phyloP scores from a whole-genome alignment of 495 filamentous ascomycete species.

The Xylaria telfairii region DNA sequence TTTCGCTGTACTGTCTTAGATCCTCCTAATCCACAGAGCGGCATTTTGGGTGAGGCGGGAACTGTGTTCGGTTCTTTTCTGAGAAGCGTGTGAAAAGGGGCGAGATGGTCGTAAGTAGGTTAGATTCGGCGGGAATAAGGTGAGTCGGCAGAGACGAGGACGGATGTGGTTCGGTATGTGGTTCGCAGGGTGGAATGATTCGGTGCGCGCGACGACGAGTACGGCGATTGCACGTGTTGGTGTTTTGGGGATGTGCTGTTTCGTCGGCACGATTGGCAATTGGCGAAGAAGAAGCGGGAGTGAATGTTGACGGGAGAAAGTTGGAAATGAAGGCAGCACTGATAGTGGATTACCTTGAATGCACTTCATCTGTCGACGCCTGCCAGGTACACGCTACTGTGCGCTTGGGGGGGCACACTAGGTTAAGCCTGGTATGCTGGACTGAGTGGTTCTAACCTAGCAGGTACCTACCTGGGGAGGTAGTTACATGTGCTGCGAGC shows the following conservation, averaged over 20 bases:
- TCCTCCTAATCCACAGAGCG: conserved; percentile 60
- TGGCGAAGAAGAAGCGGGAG: background rate
- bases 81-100: conserved; percentile 3
- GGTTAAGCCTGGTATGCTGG: background rate
- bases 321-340: conserved; percentile 28
- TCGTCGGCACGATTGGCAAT: conserved; percentile 25
- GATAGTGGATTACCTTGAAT: conserved; percentile 21
- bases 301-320: conserved; percentile 3
- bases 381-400: background rate
- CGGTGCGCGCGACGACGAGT: background rate
- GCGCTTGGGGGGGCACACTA: background rate
- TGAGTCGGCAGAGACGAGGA: background rate
- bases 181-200: background rate
- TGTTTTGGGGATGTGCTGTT: conserved; percentile 14
- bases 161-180: background rate
- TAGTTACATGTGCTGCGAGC: too few relatives aligned
- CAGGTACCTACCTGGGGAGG: background rate
- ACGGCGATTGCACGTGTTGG: conserved; percentile 19
- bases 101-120: background rate
- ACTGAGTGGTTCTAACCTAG: background rate
- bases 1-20: conserved; percentile 90
- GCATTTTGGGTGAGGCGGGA: conserved; percentile 34
- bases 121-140: background rate
- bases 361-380: background rate
- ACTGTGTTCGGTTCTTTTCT: background rate